Conservation (phyloP, 306 rosid genomes). For the Dalbergia cultrata region DNA sequence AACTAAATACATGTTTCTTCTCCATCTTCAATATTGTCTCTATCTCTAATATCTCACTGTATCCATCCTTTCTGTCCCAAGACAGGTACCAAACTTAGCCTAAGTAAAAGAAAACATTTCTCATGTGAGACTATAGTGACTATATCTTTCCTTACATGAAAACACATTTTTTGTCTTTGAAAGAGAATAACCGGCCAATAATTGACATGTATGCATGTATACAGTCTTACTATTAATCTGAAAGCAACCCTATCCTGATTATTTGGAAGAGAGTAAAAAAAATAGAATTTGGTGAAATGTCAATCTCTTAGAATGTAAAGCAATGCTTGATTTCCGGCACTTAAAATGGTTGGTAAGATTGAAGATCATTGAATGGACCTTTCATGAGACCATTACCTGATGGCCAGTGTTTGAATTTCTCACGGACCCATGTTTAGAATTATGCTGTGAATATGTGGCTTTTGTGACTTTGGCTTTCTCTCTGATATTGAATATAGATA, state of each 20-base stretch:
- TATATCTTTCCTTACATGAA: too few species aligned
- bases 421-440: slow-evolving; percentile 29
- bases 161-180: not conserved
- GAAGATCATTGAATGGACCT: slow-evolving; percentile 45
- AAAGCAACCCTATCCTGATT: slow-evolving; percentile 1
- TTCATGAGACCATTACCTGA: slow-evolving; percentile 24
- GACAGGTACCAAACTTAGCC: too few species aligned
- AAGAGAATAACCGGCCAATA: slow-evolving; percentile 8
- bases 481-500: not conserved
- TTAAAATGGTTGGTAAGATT: slow-evolving; percentile 48
- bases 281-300: slow-evolving; percentile 40
- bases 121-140: too few species aligned
- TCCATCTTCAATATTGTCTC: too few species aligned
- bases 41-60: too few species aligned
- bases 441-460: not conserved
- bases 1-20: too few species aligned
- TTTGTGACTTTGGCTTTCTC: slow-evolving; percentile 2
- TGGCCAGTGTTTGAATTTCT: slow-evolving; percentile 32
- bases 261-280: slow-evolving; percentile 18
- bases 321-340: slow-evolving; percentile 44
- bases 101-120: too few species aligned
- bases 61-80: too few species aligned
- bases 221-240: not conserved
- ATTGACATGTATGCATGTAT: not conserved
- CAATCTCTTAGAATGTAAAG: slow-evolving; percentile 26